Base-by-base conservation (phyloP, 176 grass and related monocot genomes). In the Ensete ventricosum region DNA sequence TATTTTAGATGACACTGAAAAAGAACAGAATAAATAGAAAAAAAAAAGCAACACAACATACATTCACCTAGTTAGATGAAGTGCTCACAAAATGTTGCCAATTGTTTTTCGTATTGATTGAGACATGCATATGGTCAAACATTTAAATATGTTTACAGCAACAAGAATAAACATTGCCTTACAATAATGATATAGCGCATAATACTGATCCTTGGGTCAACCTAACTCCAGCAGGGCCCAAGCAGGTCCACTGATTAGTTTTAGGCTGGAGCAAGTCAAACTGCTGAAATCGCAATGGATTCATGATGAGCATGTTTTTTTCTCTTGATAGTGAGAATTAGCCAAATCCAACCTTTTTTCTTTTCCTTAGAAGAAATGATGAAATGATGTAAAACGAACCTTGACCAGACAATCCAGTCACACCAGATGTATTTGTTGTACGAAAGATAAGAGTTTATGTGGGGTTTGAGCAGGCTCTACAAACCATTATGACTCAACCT, bases 1-100 rank as follows among this genome's bases (percentile, higher is more conserved):
- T 48, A 17, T 75, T 25, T 52, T 43, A 69, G 54, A 64, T 58
- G 29, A 26, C 79, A 52, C 53, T 17, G 12, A 29, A 73, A 49
- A 62, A 71, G n/a, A 64, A 53, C 23, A 82, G 75, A 75, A 55
- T 65, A 73, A 62, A 81, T 62, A 79, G 62, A 20, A 76, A 78
- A 23, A 52, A 52, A 54, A 23, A 70, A 50, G 76, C 13, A 59
- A 11, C 9, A 20, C 8, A 50, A 49, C 48, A n/a, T 10, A 50
- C 50, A 50, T 70, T 11, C 20, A 6, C 17, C 16, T 23, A 20
- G 34, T 50, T 52, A 70, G 34, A 10, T 70, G 22, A n/a, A 21
- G 11, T 50, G 17, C 67, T 50, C 8, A 11, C 17, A 1, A 69
- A 69, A 50, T 16, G 19, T 8, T 50, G n/a, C 26, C 21, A 65